Percentiles rank a stretch among this genome's conserved stretches.
Conservation (phyloP, 306 rosid species). For the Purshia tridentata region DNA sequence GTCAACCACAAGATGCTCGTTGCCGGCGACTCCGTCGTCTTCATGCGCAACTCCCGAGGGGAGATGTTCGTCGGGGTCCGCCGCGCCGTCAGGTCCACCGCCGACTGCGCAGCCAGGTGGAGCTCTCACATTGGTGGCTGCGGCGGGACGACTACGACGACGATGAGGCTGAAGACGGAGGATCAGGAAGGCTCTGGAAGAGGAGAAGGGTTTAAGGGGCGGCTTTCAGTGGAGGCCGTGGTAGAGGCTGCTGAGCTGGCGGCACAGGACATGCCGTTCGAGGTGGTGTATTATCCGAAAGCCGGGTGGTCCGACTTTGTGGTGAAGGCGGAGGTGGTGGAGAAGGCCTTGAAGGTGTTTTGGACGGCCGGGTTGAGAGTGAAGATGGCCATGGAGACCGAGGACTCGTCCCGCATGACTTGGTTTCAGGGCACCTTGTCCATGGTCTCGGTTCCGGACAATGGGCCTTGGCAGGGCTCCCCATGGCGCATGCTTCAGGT, state of each 20-base stretch:
- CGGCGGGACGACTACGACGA: not conserved
- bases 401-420: slow-evolving; percentile 55
- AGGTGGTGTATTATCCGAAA: slow-evolving; percentile 69
- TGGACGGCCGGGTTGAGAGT: slow-evolving; percentile 64
- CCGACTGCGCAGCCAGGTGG: slow-evolving; percentile 27
- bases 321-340: slow-evolving; percentile 57
- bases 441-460: slow-evolving; percentile 13
- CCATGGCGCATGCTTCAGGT: slow-evolving; percentile 87
- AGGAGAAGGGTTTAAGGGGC: slow-evolving; percentile 33
- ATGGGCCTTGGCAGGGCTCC: slow-evolving; percentile 47
- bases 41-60: slow-evolving; percentile 41
- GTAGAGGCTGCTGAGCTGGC: slow-evolving; percentile 58
- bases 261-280: slow-evolving; percentile 49
- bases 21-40: slow-evolving; percentile 70
- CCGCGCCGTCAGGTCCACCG: slow-evolving; percentile 35
- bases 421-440: slow-evolving; percentile 67
- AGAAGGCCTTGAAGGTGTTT: slow-evolving; percentile 32
- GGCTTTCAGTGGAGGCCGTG: slow-evolving; percentile 40
- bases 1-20: slow-evolving; percentile 67
- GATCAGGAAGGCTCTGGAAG: slow-evolving; percentile 27
- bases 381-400: slow-evolving; percentile 60
- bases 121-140: slow-evolving; percentile 24
- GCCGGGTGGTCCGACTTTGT: slow-evolving; percentile 64
- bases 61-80: slow-evolving; percentile 59
- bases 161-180: slow-evolving; percentile 10